phyloP scores from a whole-genome alignment of 176 grass and related monocot species.

The Triticum monococcum region DNA sequence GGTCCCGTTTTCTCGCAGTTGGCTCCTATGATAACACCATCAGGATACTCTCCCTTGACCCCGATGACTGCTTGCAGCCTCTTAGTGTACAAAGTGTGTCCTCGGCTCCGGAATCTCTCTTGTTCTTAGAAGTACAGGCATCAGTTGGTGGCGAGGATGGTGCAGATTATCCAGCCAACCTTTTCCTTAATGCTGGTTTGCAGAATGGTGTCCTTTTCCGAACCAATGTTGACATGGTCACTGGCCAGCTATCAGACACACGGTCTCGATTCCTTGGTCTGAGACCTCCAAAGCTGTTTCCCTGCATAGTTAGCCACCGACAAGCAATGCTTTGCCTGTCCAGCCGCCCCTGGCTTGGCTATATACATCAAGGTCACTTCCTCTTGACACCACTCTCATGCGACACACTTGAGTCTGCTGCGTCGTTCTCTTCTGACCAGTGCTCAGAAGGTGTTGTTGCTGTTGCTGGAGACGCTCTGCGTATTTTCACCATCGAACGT shows the following conservation, averaged over 20 bases:
- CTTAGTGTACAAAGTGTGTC: conserved; percentile 90
- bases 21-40: conserved; percentile 97
- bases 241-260: conserved; percentile 91
- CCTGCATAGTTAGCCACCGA: conserved; percentile 69
- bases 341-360: conserved; percentile 91
- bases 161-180: conserved; percentile 90
- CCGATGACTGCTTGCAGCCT: conserved; percentile 87
- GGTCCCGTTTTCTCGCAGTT: conserved; percentile 91
- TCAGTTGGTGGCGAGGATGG: conserved; percentile 90
- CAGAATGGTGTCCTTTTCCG: conserved; percentile 97
- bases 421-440: conserved; percentile 94
- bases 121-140: conserved; percentile 88
- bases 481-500: conserved; percentile 90
- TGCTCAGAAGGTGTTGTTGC: conserved; percentile 98
- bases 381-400: conserved; percentile 93
- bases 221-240: conserved; percentile 98
- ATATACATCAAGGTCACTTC: conserved; percentile 98
- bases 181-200: conserved; percentile 97
- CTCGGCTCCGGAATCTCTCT: conserved; percentile 83
- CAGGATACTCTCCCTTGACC: conserved; percentile 86
- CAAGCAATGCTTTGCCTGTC: conserved; percentile 98
- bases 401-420: conserved; percentile 93
- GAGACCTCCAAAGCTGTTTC: conserved; percentile 87
- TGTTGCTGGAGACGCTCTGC: conserved; percentile 85
- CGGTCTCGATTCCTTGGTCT: conserved; percentile 89